These are phyloP conservation scores for Phytophthora idaei DNA, from an alignment of 352 stramenopile species.

Conservation along the genomic window DNA sequence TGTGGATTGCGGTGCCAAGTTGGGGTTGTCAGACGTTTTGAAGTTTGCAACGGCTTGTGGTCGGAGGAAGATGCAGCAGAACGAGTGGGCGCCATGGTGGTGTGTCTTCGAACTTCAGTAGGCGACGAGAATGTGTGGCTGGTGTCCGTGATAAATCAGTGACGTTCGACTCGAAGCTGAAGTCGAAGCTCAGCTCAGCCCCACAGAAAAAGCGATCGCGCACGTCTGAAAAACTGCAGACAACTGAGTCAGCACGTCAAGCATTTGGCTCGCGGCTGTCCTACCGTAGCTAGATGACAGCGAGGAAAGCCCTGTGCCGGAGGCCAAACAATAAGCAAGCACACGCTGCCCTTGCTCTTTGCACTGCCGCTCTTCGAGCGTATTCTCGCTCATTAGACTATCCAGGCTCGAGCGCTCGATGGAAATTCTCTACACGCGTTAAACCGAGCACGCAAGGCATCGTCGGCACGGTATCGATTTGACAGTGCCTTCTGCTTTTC, in stretches of 20 bases:
- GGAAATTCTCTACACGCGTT: constrained; percentile 7
- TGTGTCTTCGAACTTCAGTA: no score
- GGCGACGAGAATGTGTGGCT: not conserved
- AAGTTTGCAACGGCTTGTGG: constrained; percentile 16
- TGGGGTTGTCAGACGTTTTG: constrained; percentile 25
- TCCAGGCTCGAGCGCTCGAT: not conserved
- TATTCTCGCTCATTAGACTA: constrained; percentile 7
- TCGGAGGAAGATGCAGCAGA: constrained; percentile 5
- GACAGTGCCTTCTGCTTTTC: no score
- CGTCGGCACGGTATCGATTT: not conserved
- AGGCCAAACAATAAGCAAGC: constrained; percentile 5
- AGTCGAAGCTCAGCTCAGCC: not conserved
- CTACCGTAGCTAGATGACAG: not conserved
- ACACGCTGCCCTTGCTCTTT: constrained; percentile 8
- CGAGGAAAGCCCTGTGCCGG: constrained; percentile 5
- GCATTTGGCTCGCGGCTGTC: not conserved
- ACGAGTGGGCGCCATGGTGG: not conserved
- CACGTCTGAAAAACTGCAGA: not conserved
- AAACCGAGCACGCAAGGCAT: constrained; percentile 4
- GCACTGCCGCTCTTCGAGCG: constrained; percentile 7
- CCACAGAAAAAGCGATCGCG: not conserved
- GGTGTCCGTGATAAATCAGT: not conserved
- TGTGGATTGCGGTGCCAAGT: constrained; percentile 9
- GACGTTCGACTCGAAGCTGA: not conserved
- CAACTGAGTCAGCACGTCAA: constrained; percentile 7